Conservation (phyloP, 345 rosid genomes). For the Murraya koenigii region DNA sequence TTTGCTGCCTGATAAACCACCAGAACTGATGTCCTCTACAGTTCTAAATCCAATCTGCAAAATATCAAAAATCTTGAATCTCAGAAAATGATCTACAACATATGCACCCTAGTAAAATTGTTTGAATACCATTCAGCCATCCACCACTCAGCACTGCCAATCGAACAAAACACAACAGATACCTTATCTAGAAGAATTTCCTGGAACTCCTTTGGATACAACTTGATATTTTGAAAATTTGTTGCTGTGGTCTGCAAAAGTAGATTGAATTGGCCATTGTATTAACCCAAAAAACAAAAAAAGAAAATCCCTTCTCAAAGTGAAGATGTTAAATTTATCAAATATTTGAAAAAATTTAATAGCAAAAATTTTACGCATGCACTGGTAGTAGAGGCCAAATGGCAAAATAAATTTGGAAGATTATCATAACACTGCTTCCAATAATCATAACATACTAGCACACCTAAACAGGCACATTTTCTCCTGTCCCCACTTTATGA, state of each 20-base stretch:
- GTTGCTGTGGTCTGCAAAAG: conserved; percentile 59
- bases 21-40: conserved; percentile 70
- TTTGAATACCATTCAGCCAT: not conserved
- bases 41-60: conserved; percentile 85
- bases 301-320: not conserved
- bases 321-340: not conserved
- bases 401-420: not conserved
- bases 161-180: conserved; percentile 5
- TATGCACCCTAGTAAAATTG: not conserved
- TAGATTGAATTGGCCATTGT: not conserved
- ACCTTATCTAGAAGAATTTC: conserved; percentile 95
- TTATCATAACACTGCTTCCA: not conserved
- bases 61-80: conserved; percentile 1
- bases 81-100: not conserved
- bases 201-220: conserved; percentile 58
- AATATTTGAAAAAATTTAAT: not conserved
- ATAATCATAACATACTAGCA: not conserved
- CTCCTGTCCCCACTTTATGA: not conserved
- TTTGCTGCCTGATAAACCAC: conserved; percentile 55
- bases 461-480: not conserved
- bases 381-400: not conserved
- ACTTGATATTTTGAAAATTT: conserved; percentile 46
- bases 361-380: not conserved
- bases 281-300: too few relatives aligned
- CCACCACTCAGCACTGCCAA: not conserved